Conservation (phyloP, 1,284 basidiomycete species). For the Trichosporon ovoides region DNA sequence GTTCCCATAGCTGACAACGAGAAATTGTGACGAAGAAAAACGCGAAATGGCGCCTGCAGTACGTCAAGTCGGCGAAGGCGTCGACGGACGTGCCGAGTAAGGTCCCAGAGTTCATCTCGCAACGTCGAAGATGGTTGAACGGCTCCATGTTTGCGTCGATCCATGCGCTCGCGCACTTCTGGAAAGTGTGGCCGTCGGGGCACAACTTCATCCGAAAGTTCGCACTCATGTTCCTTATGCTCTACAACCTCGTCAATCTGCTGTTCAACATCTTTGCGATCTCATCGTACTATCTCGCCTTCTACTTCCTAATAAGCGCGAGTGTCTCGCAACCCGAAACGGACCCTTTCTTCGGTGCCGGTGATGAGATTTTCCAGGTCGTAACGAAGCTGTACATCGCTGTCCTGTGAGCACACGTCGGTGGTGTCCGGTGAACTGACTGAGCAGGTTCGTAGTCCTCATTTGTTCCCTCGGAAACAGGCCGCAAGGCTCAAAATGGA, state of each 20-base stretch:
- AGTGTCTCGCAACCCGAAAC: constrained; percentile 48
- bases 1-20: constrained; percentile 12
- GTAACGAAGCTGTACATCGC: constrained; percentile 58
- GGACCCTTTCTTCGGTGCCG: constrained; percentile 74
- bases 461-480: constrained; percentile 62
- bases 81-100: constrained; percentile 69
- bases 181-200: constrained; percentile 82
- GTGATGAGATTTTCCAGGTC: constrained; percentile 68
- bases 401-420: constrained; percentile 51
- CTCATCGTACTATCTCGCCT: constrained; percentile 56
- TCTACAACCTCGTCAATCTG: constrained; percentile 43
- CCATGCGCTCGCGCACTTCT: constrained; percentile 78
- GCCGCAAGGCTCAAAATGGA: constrained; percentile 77
- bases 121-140: constrained; percentile 84
- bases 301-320: constrained; percentile 64
- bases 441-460: constrained; percentile 30
- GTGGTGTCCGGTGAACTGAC: constrained; percentile 3
- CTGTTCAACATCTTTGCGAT: constrained; percentile 60
- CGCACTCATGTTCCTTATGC: constrained; percentile 59
- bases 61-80: constrained; percentile 78
- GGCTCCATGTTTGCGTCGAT: constrained; percentile 65
- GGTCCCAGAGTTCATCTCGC: constrained; percentile 82
- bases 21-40: constrained; percentile 46
- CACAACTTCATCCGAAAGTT: constrained; percentile 81
- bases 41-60: constrained; percentile 62